phyloP scores from a whole-genome alignment of 225 moss, liverwort and hornwort genomes.

The Sphagnum tenellum region DNA sequence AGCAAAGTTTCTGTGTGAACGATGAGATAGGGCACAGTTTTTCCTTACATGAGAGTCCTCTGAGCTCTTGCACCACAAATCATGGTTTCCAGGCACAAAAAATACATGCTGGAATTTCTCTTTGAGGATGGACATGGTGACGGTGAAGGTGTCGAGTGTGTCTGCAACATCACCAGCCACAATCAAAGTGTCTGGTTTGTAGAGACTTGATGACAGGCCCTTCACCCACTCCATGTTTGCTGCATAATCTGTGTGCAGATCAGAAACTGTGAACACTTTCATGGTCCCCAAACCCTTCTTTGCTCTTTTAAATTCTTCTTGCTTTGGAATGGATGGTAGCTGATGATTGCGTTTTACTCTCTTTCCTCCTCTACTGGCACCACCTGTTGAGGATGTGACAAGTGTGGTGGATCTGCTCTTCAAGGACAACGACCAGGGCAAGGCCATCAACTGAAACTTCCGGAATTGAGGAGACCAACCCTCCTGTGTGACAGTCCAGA shows the following conservation, averaged over 20 bases:
- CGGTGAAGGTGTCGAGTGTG: constrained; percentile 45
- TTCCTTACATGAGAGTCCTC: constrained; percentile 46
- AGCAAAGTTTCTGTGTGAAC: no score
- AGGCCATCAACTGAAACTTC: no score
- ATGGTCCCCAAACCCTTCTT: constrained; percentile 24
- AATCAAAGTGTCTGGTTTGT: constrained; percentile 55
- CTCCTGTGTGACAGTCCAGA: no score
- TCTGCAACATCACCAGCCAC: constrained; percentile 83
- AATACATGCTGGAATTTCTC: constrained; percentile 68
- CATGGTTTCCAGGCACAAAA: constrained; percentile 86
- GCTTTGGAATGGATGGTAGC: no score
- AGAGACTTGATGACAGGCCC: constrained; percentile 40
- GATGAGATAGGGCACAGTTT: background rate
- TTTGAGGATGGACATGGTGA: constrained; percentile 53
- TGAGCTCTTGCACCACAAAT: constrained; percentile 68
- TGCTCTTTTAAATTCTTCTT: no score
- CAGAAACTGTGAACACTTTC: constrained; percentile 73
- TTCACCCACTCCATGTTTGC: constrained; percentile 75
- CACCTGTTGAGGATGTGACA: no score
- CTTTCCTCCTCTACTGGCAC: no score
- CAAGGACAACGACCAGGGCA: no score
- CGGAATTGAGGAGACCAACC: no score
- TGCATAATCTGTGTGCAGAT: constrained; percentile 75
- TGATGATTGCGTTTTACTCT: no score
- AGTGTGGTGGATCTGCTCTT: no score